Conservation (phyloP, 371 early-diverging fungal species). For the Mortierella sp. region DNA sequence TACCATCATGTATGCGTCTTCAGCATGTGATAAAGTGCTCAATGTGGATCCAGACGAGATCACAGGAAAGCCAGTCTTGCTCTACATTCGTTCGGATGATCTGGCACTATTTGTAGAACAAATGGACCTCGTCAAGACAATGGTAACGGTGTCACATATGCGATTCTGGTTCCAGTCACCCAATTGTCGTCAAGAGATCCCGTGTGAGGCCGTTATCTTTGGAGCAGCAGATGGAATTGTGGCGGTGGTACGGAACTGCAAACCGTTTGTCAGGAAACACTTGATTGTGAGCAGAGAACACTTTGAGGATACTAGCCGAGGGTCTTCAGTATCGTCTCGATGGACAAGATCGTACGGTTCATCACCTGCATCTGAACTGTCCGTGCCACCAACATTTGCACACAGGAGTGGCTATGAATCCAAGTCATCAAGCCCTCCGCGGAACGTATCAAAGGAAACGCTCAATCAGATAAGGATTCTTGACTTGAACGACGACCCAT, state of each 20-base stretch:
- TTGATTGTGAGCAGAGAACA: constrained; percentile 2
- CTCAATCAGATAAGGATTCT: constrained; percentile 1
- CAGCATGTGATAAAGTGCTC: constrained; percentile 14
- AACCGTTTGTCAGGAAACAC: constrained; percentile 22
- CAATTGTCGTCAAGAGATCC: constrained; percentile 17
- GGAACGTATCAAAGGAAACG: constrained; percentile 4
- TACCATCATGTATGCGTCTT: constrained; percentile 38
- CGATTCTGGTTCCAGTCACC: constrained; percentile 45
- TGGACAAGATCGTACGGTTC: no score
- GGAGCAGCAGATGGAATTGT: constrained; percentile 29
- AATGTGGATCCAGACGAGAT: constrained; percentile 15
- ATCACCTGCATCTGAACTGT: background rate
- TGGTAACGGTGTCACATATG: constrained; percentile 25
- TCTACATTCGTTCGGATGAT: constrained; percentile 33
- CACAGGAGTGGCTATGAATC: background rate
- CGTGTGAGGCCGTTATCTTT: constrained; percentile 31
- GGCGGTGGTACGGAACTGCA: constrained; percentile 17
- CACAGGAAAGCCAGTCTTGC: constrained; percentile 27
- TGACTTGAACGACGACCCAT: background rate
- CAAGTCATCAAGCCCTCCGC: background rate
- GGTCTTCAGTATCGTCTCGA: background rate
- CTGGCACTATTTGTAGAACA: constrained; percentile 25
- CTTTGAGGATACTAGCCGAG: background rate
- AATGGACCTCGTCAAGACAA: constrained; percentile 26
- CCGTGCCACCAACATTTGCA: background rate